Evolutionary conservation across 768 basidiomycete genomes (phyloP), one percentile per base, ranked within the genome.

Genomic region (Harrya chromipes): DNA sequence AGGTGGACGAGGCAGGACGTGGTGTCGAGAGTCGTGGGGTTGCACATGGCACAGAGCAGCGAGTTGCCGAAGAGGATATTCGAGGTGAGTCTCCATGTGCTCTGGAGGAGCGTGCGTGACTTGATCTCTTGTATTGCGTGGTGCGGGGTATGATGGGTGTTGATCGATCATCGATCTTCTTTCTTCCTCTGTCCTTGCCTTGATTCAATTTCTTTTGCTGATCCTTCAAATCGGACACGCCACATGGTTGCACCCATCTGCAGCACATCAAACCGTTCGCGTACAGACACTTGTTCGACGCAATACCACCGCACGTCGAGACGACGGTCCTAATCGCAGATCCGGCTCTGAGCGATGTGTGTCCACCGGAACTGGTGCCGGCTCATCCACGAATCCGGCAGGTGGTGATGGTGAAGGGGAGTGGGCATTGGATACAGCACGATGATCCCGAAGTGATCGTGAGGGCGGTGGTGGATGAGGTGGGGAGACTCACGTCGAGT

Each of bases 361-460:
- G 50, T 33, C 51, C 43, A 23, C 27, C 29, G 1, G 60, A 55
- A 16, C 8, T 19, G 14, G 35, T 56, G 2, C 50, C 47, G 13
- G 24, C 31, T 34, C 46, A 54, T 38, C 41, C 46, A 1, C 48
- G 44, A 35, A 53, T 50, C 24, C 47, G 26, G 33, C 16, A 17
- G 12, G 43, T 50, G 11, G 8, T 45, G 4, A 42, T 16, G 24
- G 44, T 58, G 2, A 33, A 40, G n/a, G 56, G 47, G 19, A 50
- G 50, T 27, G 13, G 50, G 33, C 60, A 59, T 38, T 59, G 51
- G 49, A 46, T 62, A 35, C 57, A 59, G 27, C 42, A 53, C 41
- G 54, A 56, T 3, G 10, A 52, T 24, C 50, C 51, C 0, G 33
- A 41, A 0, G 45, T 27, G 37, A 50, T 53, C 10, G 48, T 60